Evolutionary conservation across 352 stramenopile species (phyloP).

Genomic region (Pythium rishiriense): DNA sequence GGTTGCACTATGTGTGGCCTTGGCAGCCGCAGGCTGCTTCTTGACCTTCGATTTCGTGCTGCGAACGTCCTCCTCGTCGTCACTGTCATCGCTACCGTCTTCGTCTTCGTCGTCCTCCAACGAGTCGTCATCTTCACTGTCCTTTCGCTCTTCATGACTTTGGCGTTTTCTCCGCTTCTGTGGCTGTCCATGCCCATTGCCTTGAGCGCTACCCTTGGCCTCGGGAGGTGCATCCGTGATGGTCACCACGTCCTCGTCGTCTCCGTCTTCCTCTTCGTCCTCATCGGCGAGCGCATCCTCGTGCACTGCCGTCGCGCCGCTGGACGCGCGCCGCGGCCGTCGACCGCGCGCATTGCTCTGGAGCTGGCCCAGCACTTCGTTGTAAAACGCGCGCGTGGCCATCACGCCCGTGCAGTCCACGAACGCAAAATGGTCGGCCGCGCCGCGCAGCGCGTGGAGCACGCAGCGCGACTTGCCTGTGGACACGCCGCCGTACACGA

Average conservation of each 20-base stretch:
- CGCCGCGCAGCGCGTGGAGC: constrained; percentile 35
- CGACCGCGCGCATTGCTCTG: constrained; percentile 24
- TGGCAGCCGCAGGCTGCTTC: neutral
- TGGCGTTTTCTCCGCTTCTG: neutral
- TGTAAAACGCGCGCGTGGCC: constrained; percentile 66
- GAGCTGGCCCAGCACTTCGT: constrained; percentile 68
- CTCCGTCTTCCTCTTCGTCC: neutral
- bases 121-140: constrained; percentile 4
- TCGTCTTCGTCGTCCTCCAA: neutral
- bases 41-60: neutral
- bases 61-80: neutral
- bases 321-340: neutral
- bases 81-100: neutral
- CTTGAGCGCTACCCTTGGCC: neutral
- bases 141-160: constrained; percentile 7
- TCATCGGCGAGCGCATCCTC: neutral
- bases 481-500: constrained; percentile 74
- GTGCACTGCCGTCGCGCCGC: neutral
- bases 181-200: neutral
- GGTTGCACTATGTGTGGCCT: neutral
- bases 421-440: constrained; percentile 43
- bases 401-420: constrained; percentile 76
- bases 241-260: constrained; percentile 3
- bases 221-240: constrained; percentile 17
- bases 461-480: constrained; percentile 78